Percentiles rank a stretch among this genome's conserved stretches.
phyloP scores from a whole-genome alignment of 768 basidiomycete species.

The Lenzites betulinus region DNA sequence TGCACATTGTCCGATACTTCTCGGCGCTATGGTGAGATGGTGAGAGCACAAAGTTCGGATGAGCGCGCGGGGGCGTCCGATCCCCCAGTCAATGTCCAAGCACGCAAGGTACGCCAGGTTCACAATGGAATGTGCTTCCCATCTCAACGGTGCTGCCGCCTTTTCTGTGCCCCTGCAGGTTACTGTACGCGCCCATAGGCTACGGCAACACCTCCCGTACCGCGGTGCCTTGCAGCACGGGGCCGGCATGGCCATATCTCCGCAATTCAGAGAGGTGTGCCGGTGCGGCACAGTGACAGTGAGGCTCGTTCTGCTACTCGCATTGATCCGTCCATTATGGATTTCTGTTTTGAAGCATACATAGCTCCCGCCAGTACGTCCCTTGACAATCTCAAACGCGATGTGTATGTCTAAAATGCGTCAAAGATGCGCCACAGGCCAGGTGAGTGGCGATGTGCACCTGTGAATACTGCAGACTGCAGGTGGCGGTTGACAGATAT shows the following conservation, averaged over 20 bases:
- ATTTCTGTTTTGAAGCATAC: too few species aligned
- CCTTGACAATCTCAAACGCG: too few species aligned
- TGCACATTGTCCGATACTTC: neutral
- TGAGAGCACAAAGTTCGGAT: neutral
- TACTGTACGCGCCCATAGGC: neutral
- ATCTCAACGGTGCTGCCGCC: neutral
- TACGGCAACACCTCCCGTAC: neutral
- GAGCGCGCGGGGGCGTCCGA: neutral
- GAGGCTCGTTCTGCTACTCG: neutral
- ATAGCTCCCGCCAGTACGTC: too few species aligned
- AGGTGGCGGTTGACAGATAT: conserved; percentile 1
- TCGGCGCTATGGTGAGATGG: neutral
- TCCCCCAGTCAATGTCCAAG: neutral
- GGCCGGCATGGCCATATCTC: conserved; percentile 3
- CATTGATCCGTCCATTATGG: conserved; percentile 2
- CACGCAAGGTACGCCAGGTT: conserved; percentile 1
- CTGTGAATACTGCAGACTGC: neutral
- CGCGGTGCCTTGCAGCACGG: conserved; percentile 1
- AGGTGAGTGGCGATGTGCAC: neutral
- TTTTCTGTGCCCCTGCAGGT: neutral
- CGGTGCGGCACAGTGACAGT: too few species aligned
- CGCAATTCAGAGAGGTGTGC: neutral
- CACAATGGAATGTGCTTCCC: neutral
- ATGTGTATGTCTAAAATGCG: too few species aligned
- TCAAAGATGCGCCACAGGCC: neutral